Conservation (phyloP, 2,329 filamentous ascomycete species). For the Fonsecaea multimorphosa region DNA sequence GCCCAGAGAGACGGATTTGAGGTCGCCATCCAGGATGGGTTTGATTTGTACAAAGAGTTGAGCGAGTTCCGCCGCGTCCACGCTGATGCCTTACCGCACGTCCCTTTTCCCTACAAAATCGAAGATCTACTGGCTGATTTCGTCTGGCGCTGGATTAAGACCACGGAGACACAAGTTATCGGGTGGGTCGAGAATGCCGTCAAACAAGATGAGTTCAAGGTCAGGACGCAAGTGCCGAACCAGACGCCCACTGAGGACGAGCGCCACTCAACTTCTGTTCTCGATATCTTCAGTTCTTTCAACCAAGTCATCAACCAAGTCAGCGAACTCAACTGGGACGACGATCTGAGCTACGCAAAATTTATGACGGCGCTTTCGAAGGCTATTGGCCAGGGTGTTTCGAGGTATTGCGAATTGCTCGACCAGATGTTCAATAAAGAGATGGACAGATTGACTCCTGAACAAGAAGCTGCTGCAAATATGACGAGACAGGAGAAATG, state of each 20-base stretch:
- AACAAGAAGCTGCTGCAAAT: constrained; percentile 77
- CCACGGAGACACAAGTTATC: constrained; percentile 78
- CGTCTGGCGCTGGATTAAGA: constrained; percentile 92
- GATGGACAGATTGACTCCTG: constrained; percentile 89
- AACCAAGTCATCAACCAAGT: constrained; percentile 90
- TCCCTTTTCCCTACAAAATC: constrained; percentile 83
- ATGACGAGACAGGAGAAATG: constrained; percentile 90
- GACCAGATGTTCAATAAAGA: constrained; percentile 85
- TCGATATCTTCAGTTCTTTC: constrained; percentile 93
- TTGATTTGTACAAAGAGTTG: constrained; percentile 88
- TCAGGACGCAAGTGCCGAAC: constrained; percentile 69
- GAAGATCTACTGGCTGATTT: constrained; percentile 87
- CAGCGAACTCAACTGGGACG: constrained; percentile 85
- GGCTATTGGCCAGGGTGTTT: constrained; percentile 79
- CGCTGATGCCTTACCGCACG: constrained; percentile 71
- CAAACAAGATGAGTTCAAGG: constrained; percentile 84
- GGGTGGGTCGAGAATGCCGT: constrained; percentile 89
- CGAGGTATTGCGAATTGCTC: constrained; percentile 87
- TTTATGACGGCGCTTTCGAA: constrained; percentile 96
- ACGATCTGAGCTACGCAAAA: constrained; percentile 89
- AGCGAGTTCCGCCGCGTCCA: constrained; percentile 85
- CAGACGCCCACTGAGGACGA: constrained; percentile 75
- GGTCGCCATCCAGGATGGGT: constrained; percentile 87
- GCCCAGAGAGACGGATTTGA: constrained; percentile 73
- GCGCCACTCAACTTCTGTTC: constrained; percentile 88